A percentile compares a stretch with the other conserved stretches of the same genome.
Conservation (phyloP, 768 basidiomycete genomes). For the Tricholoma furcatifolium region DNA sequence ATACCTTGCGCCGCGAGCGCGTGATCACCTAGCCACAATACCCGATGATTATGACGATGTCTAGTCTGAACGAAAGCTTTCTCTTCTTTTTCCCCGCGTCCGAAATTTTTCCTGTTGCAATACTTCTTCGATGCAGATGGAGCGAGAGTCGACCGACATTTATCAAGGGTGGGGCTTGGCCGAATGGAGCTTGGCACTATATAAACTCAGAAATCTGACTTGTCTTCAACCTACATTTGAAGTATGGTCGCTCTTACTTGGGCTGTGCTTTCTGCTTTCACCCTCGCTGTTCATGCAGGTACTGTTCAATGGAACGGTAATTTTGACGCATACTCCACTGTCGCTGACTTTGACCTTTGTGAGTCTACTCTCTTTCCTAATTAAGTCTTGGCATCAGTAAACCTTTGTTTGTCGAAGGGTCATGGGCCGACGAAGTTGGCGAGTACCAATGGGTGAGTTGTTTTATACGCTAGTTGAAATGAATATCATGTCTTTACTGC, state of each 20-base stretch:
- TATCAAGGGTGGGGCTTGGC: slow-evolving; percentile 16
- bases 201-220: slow-evolving; percentile 5
- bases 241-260: slow-evolving; percentile 28
- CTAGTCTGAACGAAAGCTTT: slow-evolving; percentile 5
- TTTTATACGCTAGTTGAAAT: neutral
- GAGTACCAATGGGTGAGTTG: slow-evolving; percentile 53
- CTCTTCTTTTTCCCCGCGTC: slow-evolving; percentile 27
- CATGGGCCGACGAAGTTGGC: slow-evolving; percentile 54
- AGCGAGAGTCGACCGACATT: slow-evolving; percentile 33
- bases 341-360: slow-evolving; percentile 55
- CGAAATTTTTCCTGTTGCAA: slow-evolving; percentile 35
- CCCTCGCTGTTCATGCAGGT: slow-evolving; percentile 40
- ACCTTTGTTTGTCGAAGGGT: slow-evolving; percentile 35
- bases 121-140: slow-evolving; percentile 20
- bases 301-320: slow-evolving; percentile 55
- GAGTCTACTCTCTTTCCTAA: slow-evolving; percentile 13
- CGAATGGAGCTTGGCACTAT: neutral
- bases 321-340: slow-evolving; percentile 47
- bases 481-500: neutral
- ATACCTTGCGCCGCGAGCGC: slow-evolving; percentile 18
- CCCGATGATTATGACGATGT: slow-evolving; percentile 15
- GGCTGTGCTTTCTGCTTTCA: slow-evolving; percentile 31
- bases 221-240: neutral
- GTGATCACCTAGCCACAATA: slow-evolving; percentile 20
- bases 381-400: neutral